Evolutionary conservation across 163 green algal species (phyloP), one percentile per base, ranked within the genome.

Genomic region (Chlamydomonas reinhardtii): DNA sequence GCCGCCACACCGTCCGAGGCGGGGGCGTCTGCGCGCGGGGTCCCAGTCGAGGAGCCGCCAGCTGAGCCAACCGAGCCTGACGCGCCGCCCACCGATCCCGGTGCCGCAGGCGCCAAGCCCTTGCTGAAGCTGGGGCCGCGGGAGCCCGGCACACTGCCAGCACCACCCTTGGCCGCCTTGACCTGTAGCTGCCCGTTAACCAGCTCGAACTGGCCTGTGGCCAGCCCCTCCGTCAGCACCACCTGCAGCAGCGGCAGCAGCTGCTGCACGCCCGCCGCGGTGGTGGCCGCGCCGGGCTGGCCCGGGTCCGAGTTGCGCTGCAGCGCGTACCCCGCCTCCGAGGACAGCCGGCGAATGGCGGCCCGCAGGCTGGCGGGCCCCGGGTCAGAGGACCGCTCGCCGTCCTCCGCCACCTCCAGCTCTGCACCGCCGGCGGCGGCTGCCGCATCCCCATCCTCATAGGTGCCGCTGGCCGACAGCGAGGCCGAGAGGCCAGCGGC

Each of bases 221-320:
- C 82, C 9, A 87, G 56, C 37, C 82, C 82, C 72, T 73, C 62
- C 19, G 59, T 81, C 39, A 87, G 61, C 37, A 87, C 54, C 2
- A 31, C 65, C n/a, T 87, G 82, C 61, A 87, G 72, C 17, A 87
- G 82, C 61, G 82, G 82, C 72, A 87, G 72, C 61, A 87, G 72
- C 25, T 75, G 37, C 39, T 78, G 43, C 27, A 61, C 25, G 2
- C 37, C 72, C 20, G n/a, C 82, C 39, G n/a, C 27, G 72, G 27
- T 17, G 35, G 19, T 29, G n/a, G 71, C 17, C 29, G 80, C 61
- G 14, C 72, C 72, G 48, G 48, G 48, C 48, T 56, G 48, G 48
- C 48, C 48, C 2, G 72, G 82, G 61, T 87, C 72, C 37, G 82
- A 87, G 61, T 87, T 82, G 71, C 82, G 71, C 48, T 56, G 48